Base-by-base conservation (phyloP, 306 rosid species). In the Myrica gale region DNA sequence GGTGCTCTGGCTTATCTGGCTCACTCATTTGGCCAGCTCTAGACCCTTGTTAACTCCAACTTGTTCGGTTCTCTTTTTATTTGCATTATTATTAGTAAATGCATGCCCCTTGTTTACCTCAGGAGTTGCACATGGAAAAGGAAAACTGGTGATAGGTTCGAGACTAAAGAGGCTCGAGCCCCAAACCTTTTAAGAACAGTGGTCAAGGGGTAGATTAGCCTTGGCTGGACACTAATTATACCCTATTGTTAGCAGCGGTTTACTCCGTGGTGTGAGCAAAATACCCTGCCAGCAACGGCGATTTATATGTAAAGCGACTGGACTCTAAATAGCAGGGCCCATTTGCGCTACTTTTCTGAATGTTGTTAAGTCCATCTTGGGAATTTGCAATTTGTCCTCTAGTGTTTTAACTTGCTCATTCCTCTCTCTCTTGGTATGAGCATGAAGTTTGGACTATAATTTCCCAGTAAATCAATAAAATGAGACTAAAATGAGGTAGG, bases 1-100 rank as follows among this genome's bases (percentile, higher is more conserved):
- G 98, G 98, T 15, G 41, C 95, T 39, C 77, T 91, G 13, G 82
- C 92, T 50, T 89, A 90, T 77, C 90, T 91, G 10, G 93, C 92
- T 42, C 92, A 83, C 83, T 81, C 96, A 13, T 88, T 73, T 67
- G 92, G 90, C 78, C 89, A 93, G 76, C 74, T 87, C 82, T 87
- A 81, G 67, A 8, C 57, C 15, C 7, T 19, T 2, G 19, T 45
- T 20, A 9, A 45, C 77, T 63, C 78, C 78, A 53, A 44, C 74
- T 50, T 76, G 21, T 55, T 69, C 57, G 56, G 45, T 44, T 44
- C 19, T 73, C 52, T 37, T 13, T 13, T 12, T 51, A 53, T 13
- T 23, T 76, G 19, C 19, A 9, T 54, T 48, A 12, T 46, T 69
- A 17, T 54, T 46, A 65, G 67, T 46, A 42, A 7, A 26, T 42